A percentile compares a stretch with the other conserved stretches of the same genome.
phyloP scores from a whole-genome alignment of 345 rosid species.

The Capsella bursapastoris region DNA sequence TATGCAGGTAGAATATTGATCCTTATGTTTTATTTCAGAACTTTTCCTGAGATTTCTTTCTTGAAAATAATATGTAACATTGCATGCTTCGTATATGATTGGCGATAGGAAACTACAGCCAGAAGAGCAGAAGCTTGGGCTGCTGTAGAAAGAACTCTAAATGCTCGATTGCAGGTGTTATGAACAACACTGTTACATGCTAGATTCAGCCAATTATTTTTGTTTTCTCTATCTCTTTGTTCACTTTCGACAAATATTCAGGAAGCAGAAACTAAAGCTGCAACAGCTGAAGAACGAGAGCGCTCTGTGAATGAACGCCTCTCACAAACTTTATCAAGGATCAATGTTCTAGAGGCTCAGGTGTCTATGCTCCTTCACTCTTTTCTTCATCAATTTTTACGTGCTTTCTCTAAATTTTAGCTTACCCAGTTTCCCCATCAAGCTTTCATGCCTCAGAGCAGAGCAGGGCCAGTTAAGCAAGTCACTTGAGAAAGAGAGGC shows the following conservation, averaged over 20 bases:
- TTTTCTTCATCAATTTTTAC: slow-evolving; percentile 20
- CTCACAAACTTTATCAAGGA: slow-evolving; percentile 91
- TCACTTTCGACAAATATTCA: slow-evolving; percentile 40
- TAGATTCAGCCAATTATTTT: slow-evolving; percentile 15
- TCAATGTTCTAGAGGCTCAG: slow-evolving; percentile 99
- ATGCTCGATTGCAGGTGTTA: slow-evolving; percentile 84
- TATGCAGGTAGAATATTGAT: slow-evolving; percentile 69
- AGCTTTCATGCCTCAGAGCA: slow-evolving; percentile 97
- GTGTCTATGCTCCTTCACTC: slow-evolving; percentile 47
- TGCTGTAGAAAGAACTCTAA: slow-evolving; percentile 93
- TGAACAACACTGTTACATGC: slow-evolving; percentile 24
- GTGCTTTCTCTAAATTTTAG: slow-evolving; percentile 25
- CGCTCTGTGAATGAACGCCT: slow-evolving; percentile 88
- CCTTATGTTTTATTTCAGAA: slow-evolving; percentile 13
- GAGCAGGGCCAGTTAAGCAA: slow-evolving; percentile 90
- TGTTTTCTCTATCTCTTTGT: slow-evolving; percentile 14
- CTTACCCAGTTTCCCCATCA: slow-evolving; percentile 48
- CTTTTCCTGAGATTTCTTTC: slow-evolving; percentile 18
- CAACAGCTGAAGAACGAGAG: slow-evolving; percentile 93
- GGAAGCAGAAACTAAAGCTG: slow-evolving; percentile 97
- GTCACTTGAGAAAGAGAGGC: slow-evolving; percentile 98
- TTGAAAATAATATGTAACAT: slow-evolving; percentile 4
- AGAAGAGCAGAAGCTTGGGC: slow-evolving; percentile 97
- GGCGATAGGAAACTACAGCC: slow-evolving; percentile 77
- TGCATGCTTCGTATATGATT: slow-evolving; percentile 36